A percentile compares a stretch with the other conserved stretches of the same genome.
Evolutionary conservation across 2,329 filamentous ascomycete species (phyloP).

Genomic region (Botryosphaeria dothidea): DNA sequence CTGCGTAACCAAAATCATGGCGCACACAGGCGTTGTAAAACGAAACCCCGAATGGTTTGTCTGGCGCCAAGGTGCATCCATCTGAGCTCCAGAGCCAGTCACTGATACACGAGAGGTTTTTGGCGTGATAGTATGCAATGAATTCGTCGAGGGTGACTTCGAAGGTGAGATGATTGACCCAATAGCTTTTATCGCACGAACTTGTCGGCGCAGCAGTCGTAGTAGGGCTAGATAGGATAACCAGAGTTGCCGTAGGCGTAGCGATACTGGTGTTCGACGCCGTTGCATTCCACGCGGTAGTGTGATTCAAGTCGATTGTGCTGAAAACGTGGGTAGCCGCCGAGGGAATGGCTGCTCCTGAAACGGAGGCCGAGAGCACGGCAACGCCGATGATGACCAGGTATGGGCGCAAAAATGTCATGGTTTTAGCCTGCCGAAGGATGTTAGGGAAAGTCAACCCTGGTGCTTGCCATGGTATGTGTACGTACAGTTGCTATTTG

Average conservation of each 20-base stretch:
- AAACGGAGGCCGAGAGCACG: neutral
- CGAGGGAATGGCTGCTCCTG: neutral
- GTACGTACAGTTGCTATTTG: too few species aligned
- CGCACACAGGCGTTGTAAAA: neutral
- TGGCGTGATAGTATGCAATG: constrained; percentile 1
- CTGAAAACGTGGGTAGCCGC: neutral
- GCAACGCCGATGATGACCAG: neutral
- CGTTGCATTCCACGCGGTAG: neutral
- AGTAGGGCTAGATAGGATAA: neutral
- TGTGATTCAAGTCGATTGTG: neutral
- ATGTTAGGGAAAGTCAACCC: neutral
- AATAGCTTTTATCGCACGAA: neutral
- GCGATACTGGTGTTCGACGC: neutral
- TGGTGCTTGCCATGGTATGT: too few species aligned
- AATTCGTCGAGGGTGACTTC: neutral
- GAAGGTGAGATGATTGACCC: neutral
- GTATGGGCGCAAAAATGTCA: neutral
- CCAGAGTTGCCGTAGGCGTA: neutral
- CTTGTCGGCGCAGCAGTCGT: neutral
- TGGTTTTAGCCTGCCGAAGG: neutral
- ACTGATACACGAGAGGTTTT: neutral
- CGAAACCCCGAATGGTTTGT: neutral
- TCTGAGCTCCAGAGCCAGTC: neutral
- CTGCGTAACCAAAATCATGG: constrained; percentile 8
- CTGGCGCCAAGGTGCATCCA: neutral